A percentile compares a stretch with the other conserved stretches of the same genome.
Conservation (phyloP, 768 basidiomycete species). For the Pholiota molesta region DNA sequence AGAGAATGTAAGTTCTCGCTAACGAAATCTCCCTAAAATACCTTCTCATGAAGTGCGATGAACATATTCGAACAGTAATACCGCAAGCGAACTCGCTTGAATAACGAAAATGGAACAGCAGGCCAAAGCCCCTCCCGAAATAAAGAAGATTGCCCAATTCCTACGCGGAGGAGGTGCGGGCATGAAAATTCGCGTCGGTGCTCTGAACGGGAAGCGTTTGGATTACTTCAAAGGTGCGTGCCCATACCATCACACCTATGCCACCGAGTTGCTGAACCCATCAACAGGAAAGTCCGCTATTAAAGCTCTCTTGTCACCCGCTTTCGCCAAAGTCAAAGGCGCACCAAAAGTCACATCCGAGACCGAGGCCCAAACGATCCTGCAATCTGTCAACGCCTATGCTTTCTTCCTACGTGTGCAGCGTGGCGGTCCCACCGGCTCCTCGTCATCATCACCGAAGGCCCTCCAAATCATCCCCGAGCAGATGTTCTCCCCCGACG, state of each 20-base stretch:
- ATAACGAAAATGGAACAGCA: constrained; percentile 64
- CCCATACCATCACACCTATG: not conserved
- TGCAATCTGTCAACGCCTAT: constrained; percentile 73
- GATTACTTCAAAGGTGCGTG: constrained; percentile 96
- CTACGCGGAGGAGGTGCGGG: constrained; percentile 85
- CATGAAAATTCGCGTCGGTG: constrained; percentile 87
- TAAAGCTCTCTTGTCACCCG: constrained; percentile 89
- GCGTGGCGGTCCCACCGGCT: constrained; percentile 66
- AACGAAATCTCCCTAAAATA: not conserved
- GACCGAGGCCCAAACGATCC: constrained; percentile 67
- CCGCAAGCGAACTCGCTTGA: not conserved
- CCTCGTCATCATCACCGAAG: constrained; percentile 77
- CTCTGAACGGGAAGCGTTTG: constrained; percentile 90
- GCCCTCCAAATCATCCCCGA: constrained; percentile 78
- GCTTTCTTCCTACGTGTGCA: constrained; percentile 95
- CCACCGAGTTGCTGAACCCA: constrained; percentile 6
- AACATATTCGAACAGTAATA: not conserved
- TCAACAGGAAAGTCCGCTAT: constrained; percentile 85
- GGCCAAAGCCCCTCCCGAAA: constrained; percentile 74
- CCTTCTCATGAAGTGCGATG: not conserved
- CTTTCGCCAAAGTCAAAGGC: constrained; percentile 87
- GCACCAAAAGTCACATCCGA: constrained; percentile 75
- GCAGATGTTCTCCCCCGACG: constrained; percentile 75
- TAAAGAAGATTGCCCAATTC: constrained; percentile 84
- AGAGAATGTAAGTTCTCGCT: not conserved